These are phyloP conservation scores for Mortierella sp. DNA, from an alignment of 371 early-diverging fungal species.

Conservation along the genomic window DNA sequence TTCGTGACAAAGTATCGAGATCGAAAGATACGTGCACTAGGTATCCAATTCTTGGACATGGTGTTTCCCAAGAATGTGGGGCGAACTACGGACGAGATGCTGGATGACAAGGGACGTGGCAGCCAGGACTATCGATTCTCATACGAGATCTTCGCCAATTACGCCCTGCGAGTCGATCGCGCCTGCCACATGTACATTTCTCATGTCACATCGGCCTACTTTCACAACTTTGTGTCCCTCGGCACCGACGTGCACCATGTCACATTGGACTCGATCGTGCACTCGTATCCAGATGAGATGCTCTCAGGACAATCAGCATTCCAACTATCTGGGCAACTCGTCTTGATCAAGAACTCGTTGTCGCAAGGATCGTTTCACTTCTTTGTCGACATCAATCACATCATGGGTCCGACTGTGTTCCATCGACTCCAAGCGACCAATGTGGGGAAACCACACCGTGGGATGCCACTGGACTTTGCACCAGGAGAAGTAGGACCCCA, in stretches of 20 bases:
- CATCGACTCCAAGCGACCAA: constrained; percentile 37
- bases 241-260: constrained; percentile 54
- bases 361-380: constrained; percentile 60
- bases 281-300: constrained; percentile 51
- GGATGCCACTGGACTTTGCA: constrained; percentile 36
- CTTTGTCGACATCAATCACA: constrained; percentile 57
- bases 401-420: constrained; percentile 62
- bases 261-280: constrained; percentile 55
- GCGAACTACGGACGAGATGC: constrained; percentile 54
- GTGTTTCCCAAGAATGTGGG: constrained; percentile 55
- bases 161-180: constrained; percentile 52
- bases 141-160: constrained; percentile 59
- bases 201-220: constrained; percentile 55
- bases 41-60: constrained; percentile 57
- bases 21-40: constrained; percentile 52
- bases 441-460: constrained; percentile 27
- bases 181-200: constrained; percentile 59
- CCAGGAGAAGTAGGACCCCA: constrained; percentile 60
- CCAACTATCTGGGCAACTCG: constrained; percentile 60
- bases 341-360: constrained; percentile 56
- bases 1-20: constrained; percentile 56
- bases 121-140: constrained; percentile 64
- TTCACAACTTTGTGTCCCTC: constrained; percentile 59
- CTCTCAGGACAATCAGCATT: constrained; percentile 62
- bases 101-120: constrained; percentile 53